Evolutionary conservation across 106 monocot genomes (phyloP).

Genomic region (Apostasia shenzhenica): DNA sequence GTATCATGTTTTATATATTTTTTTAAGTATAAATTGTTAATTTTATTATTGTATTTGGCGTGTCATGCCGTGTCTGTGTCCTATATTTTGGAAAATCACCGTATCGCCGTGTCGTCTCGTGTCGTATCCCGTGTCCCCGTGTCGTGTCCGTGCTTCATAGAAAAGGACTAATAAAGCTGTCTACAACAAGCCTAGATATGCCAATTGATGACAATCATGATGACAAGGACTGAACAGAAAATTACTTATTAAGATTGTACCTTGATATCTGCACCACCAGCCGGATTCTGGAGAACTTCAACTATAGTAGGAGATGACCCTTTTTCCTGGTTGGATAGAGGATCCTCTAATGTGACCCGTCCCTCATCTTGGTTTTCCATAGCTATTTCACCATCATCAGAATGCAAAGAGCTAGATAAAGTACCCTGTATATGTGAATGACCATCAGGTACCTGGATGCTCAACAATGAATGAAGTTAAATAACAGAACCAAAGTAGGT

Average conservation of each 20-base stretch:
- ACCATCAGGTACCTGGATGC: conserved; percentile 30
- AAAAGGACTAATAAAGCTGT: too few species aligned
- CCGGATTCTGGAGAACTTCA: conserved; percentile 84
- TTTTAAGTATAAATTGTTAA: too few species aligned
- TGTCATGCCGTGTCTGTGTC: too few species aligned
- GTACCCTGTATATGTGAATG: conserved; percentile 14
- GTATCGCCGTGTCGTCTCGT: too few species aligned
- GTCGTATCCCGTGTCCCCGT: too few species aligned
- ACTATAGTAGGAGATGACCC: conserved; percentile 55
- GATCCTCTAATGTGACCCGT: conserved; percentile 65
- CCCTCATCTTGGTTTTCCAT: conserved; percentile 50
- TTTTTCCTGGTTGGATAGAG: conserved; percentile 41
- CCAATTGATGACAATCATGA: neutral
- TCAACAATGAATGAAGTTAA: neutral
- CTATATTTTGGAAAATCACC: too few species aligned
- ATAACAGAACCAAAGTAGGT: neutral
- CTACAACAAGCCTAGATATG: too few species aligned
- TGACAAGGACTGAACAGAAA: conserved; percentile 2
- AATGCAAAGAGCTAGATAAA: conserved; percentile 20
- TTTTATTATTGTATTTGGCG: too few species aligned
- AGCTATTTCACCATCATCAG: conserved; percentile 50
- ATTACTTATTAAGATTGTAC: conserved; percentile 19
- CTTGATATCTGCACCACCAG: conserved; percentile 98
- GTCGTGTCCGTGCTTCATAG: too few species aligned
- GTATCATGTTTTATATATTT: too few species aligned